Base-by-base conservation (phyloP, 129 eudicot genomes). In the Artemisia tridentata region DNA sequence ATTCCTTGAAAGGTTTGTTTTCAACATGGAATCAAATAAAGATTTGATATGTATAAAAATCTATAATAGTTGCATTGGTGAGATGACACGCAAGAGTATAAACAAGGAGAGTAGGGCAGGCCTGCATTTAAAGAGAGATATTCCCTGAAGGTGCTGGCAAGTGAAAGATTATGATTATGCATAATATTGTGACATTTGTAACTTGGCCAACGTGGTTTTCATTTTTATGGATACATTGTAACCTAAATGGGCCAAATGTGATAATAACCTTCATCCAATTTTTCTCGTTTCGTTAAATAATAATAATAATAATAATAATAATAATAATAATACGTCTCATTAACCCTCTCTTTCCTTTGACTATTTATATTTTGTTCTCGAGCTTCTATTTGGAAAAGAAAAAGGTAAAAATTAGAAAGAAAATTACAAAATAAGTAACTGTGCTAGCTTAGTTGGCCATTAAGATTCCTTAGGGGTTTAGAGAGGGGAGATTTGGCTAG, bases 111-210 rank as follows among this genome's bases (percentile, higher is more conserved):
- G 78, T 71, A 63, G 81, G 77, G 67, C 57, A 77, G 49, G 29
- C 59, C 43, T 51, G 72, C 76, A 71, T 78, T 71, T 15, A 78
- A 25, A 69, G 75, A 77, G 80, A 69, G 72, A 62, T 67, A 13
- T 78, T 76, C 81, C 81, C 65, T 78, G 61, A 78, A 78, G 77
- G 77, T 45, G 81, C 81, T 78, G 81, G 81, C 81, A 78, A 78
- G 67, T 71, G 18, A 23, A 46, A 10, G 47, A 27, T 63, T 63
- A 6, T 71, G 15, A 15, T 51, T 4, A 63, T 71, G 45, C 45
- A 38, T 38, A 38, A 0, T 38, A 7, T 47, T 77, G 60, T 71
- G 77, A 55, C 81, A 78, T 60, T 49, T 78, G 81, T 31, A 64
- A 25, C 13, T 23, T 71, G 76, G 60, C 67, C 53, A 78, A 51